These are phyloP conservation scores for Fimicolochytrium jonesii DNA, from an alignment of 192 early-diverging fungal genomes.

Conservation along the genomic window DNA sequence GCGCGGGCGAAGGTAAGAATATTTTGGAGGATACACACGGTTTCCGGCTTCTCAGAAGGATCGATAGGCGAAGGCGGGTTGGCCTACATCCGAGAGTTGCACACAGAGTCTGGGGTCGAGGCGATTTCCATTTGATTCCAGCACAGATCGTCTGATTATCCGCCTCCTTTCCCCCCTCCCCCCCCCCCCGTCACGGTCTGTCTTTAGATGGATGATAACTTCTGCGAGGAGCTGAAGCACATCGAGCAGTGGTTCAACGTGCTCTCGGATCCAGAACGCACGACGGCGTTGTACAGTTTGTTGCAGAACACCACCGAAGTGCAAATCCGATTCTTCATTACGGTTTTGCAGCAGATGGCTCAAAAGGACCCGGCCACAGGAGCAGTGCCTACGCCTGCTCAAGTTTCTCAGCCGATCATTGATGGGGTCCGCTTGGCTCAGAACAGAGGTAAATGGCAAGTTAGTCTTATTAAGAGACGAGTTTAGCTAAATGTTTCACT, in stretches of 20 bases:
- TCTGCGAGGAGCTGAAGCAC: slow-evolving; percentile 85
- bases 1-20: slow-evolving; percentile 44
- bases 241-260: slow-evolving; percentile 95
- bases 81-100: no score
- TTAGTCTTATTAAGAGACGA: neutral
- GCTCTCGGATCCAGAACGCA: slow-evolving; percentile 84
- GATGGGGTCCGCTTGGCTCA: slow-evolving; percentile 1
- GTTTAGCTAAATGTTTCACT: neutral
- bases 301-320: slow-evolving; percentile 86
- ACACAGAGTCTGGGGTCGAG: no score
- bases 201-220: slow-evolving; percentile 68
- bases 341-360: slow-evolving; percentile 90
- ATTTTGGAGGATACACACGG: no score
- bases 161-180: no score
- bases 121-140: no score
- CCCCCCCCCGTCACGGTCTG: neutral
- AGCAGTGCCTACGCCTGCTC: slow-evolving; percentile 1
- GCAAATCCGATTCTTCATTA: slow-evolving; percentile 93
- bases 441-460: slow-evolving; percentile 2
- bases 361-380: slow-evolving; percentile 63
- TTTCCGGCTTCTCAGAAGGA: no score
- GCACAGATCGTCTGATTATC: no score
- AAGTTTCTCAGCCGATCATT: slow-evolving; percentile 4
- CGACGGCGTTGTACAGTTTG: slow-evolving; percentile 86
- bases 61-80: no score